phyloP scores from a whole-genome alignment of 805 yeast genomes.

The Candida insectorum region DNA sequence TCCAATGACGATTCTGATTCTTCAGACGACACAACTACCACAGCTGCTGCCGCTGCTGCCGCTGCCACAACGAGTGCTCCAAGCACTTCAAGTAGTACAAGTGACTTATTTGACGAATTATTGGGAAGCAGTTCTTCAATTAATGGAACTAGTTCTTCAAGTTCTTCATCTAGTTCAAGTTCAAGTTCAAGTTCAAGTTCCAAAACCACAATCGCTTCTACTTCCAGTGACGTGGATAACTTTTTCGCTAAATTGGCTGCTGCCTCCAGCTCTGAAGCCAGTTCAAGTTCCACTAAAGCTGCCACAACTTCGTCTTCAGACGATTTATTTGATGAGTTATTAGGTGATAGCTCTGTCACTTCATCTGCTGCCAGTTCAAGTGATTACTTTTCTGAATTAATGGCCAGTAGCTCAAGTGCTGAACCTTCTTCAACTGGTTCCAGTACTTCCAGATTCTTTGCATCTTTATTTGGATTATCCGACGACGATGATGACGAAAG shows the following conservation, averaged over 20 bases:
- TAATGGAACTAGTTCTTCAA: conserved; percentile 11
- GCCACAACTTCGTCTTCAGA: conserved; percentile 2
- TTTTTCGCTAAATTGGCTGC: conserved; percentile 8
- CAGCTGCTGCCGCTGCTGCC: conserved; percentile 5
- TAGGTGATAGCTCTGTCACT: no score
- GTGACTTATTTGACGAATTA: conserved; percentile 4
- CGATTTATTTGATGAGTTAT: no score
- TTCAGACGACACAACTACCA: conserved; percentile 1
- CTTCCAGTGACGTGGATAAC: conserved; percentile 7
- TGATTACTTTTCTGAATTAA: conserved; percentile 3
- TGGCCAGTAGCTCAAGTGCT: conserved; percentile 4
- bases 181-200: conserved; percentile 10
- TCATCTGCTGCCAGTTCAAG: conserved; percentile 1
- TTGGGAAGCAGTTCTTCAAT: conserved; percentile 7
- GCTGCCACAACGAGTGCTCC: conserved; percentile 2
- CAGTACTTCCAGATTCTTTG: conserved; percentile 3
- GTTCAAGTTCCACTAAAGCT: conserved; percentile 3
- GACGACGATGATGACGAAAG: conserved; percentile 2
- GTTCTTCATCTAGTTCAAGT: conserved; percentile 13
- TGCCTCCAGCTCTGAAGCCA: conserved; percentile 8
- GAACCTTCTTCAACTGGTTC: conserved; percentile 8
- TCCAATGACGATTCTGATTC: conserved; percentile 1
- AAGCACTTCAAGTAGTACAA: conserved; percentile 7
- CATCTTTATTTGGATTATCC: conserved; percentile 5
- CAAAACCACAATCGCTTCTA: conserved; percentile 8